A percentile compares a stretch with the other conserved stretches of the same genome.
phyloP scores from a whole-genome alignment of 164 flowering plant genomes.

The Saururus chinensis region DNA sequence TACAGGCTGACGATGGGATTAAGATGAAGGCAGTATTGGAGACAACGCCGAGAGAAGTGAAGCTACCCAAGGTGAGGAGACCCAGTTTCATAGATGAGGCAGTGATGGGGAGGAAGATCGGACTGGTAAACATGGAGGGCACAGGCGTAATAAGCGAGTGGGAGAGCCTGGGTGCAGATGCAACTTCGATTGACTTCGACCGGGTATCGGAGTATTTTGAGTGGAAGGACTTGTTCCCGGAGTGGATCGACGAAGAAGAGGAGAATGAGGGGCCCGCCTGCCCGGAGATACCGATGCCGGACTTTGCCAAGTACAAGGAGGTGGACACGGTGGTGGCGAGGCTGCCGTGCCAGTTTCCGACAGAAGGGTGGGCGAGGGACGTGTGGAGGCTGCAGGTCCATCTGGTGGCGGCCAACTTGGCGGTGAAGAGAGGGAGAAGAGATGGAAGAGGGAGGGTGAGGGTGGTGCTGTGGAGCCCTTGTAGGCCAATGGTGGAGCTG shows the following conservation, averaged over 20 bases:
- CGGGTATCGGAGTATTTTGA: conserved; percentile 39
- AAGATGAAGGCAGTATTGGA: conserved; percentile 44
- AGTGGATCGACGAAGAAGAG: conserved; percentile 96
- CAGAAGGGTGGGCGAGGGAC: conserved; percentile 63
- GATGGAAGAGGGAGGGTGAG: conserved; percentile 29
- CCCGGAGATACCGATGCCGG: conserved; percentile 88
- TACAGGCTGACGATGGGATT: conserved; percentile 31
- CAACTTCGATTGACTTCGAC: conserved; percentile 23
- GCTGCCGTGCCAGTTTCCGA: conserved; percentile 57
- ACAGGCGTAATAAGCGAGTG: conserved; percentile 41
- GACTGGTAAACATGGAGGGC: conserved; percentile 68
- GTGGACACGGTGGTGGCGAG: conserved; percentile 65
- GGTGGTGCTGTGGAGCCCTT: conserved; percentile 55
- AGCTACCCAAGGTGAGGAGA: conserved; percentile 20
- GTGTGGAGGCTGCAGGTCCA: conserved; percentile 72
- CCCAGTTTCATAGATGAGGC: conserved; percentile 48
- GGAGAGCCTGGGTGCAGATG: conserved; percentile 21
- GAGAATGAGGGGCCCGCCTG: conserved; percentile 55
- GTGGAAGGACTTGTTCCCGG: conserved; percentile 82
- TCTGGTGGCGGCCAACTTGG: conserved; percentile 51
- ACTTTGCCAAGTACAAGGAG: conserved; percentile 16
- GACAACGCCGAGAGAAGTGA: conserved; percentile 1
- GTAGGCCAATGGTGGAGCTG: conserved; percentile 85
- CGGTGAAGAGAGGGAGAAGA: conserved; percentile 50
- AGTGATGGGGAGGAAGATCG: conserved; percentile 31